Evolutionary conservation across 305 asterid species (phyloP), one percentile per base, ranked within the genome.

Genomic region (Rubia peregrina): DNA sequence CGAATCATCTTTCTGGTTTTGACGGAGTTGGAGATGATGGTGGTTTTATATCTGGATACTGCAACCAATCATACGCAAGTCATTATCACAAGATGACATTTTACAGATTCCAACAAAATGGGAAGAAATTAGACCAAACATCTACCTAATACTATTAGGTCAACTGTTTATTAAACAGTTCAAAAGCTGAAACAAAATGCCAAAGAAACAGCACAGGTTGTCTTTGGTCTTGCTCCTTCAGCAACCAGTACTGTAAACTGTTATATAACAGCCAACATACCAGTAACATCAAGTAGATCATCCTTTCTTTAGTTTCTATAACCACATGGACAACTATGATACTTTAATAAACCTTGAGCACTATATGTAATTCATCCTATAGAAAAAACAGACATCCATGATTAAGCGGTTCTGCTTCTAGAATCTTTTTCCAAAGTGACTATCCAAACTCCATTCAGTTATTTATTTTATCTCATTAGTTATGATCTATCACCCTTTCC

Each of bases 11-110:
- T 43, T 73, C 74, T 16, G 97, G 95, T 85, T 89, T 90, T 33
- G 96, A 85, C 41, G 95, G 96, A 75, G 93, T 86, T 69, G 98
- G 97, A 48, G 98, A 87, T 55, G 98, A 83, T n/a, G 97, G 97
- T 26, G 98, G 98, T 67, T 87, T 90, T 70, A 86, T 71, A 78
- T 90, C 93, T 22, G 95, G 96, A 71, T 90, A 92, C 96, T 92
- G 89, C 88, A 84, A 33, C 21, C 77, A 62, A 21, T 4, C 75
- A 60, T 51, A 41, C 67, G 73, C 81, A 62, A 79, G 80, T 63
- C 41, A 12, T 42, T 57, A 26, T 38, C 51, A 38, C 17, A 65
- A 78, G 71, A 9, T 5, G 40, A 33, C 65, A 26, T 33, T 12
- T 12, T 12, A 22, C 6, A 4, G 22, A 12, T 30, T 13, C 24